phyloP scores from a whole-genome alignment of 2,329 filamentous ascomycete genomes.

The Pseudogymnoascus sp. region DNA sequence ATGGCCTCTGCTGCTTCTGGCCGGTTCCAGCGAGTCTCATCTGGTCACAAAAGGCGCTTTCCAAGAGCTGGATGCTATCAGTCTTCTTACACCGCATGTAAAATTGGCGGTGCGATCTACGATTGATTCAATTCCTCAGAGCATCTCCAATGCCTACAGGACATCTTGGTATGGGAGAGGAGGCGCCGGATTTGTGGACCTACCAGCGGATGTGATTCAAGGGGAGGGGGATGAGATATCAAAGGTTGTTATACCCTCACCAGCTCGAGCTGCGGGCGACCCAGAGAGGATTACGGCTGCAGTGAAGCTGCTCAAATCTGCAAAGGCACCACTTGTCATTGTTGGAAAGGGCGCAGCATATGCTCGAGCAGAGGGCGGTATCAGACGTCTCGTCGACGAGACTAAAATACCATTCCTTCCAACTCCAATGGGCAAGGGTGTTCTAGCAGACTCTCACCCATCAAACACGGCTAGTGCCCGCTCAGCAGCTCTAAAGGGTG shows the following conservation, averaged over 20 bases:
- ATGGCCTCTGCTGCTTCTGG: slow-evolving; percentile 46
- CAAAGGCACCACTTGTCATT: slow-evolving; percentile 43
- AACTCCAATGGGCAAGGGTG: slow-evolving; percentile 51
- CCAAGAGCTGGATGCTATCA: slow-evolving; percentile 48
- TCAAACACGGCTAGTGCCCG: slow-evolving; percentile 45
- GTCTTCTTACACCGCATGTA: slow-evolving; percentile 43
- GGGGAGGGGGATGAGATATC: slow-evolving; percentile 25
- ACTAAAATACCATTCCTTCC: slow-evolving; percentile 47
- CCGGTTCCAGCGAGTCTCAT: slow-evolving; percentile 44
- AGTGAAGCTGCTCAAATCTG: slow-evolving; percentile 36
- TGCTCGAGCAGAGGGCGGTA: slow-evolving; percentile 38
- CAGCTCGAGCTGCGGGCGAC: slow-evolving; percentile 39
- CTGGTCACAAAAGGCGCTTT: slow-evolving; percentile 45
- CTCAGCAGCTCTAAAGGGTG: slow-evolving; percentile 42
- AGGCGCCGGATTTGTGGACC: slow-evolving; percentile 44
- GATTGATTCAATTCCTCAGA: slow-evolving; percentile 37
- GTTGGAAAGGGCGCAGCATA: slow-evolving; percentile 50
- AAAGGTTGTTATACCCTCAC: slow-evolving; percentile 25
- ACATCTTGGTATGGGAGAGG: slow-evolving; percentile 45
- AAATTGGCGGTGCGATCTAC: slow-evolving; percentile 41
- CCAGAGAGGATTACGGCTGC: slow-evolving; percentile 34
- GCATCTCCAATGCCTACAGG: slow-evolving; percentile 43
- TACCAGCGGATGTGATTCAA: slow-evolving; percentile 48
- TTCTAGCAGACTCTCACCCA: slow-evolving; percentile 44
- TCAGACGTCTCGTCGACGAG: slow-evolving; percentile 37